Evolutionary conservation across 139 green algal genomes (phyloP), one percentile per base, ranked within the genome.

Genomic region (Pleodorina starrii): DNA sequence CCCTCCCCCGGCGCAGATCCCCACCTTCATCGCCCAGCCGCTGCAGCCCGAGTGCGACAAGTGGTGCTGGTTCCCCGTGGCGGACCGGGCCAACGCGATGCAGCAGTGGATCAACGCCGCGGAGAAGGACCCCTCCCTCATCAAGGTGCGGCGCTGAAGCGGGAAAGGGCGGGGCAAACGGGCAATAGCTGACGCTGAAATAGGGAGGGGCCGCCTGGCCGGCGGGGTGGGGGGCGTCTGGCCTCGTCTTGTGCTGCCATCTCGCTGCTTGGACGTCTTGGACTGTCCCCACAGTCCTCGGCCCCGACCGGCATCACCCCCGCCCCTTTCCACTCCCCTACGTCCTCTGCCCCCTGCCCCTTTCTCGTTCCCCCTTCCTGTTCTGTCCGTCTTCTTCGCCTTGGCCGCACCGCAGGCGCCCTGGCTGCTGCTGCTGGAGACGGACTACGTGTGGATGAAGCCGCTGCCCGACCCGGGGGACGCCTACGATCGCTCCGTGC

Each of bases 51-150:
- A 89, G 74, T 97, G 95, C 73, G 96, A 98, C 90, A 93, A 91
- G 43, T 98, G 97, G 97, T 99, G 97, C 88, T 96, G 97, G 81
- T 98, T 98, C 90, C 97, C 97, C 0, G 96, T 98, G 29, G 94
- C 96, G 21, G 96, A 98, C 91, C 91, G 97, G 2, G 95, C 97
- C 48, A 95, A 97, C 68, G 96, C 97, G 0, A 92, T 98, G 27
- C 79, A 92, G 85, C 96, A 98, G 89, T 99, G 93, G 73, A 84
- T 98, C 63, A 82, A 94, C 54, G 96, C 95, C 0, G 95, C 92
- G 0, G 84, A 91, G 36, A 75, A 90, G 46, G 87, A 97, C 48
- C 92, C 94, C 0, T 87, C 91, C 5, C 66, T 97, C 59, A 88
- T 96, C 69, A 95, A 97, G 93, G 81, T 78, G 44, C 40, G 72